These are phyloP conservation scores for Eucalyptus regnans DNA, from an alignment of 345 rosid genomes.

Conservation along the genomic window DNA sequence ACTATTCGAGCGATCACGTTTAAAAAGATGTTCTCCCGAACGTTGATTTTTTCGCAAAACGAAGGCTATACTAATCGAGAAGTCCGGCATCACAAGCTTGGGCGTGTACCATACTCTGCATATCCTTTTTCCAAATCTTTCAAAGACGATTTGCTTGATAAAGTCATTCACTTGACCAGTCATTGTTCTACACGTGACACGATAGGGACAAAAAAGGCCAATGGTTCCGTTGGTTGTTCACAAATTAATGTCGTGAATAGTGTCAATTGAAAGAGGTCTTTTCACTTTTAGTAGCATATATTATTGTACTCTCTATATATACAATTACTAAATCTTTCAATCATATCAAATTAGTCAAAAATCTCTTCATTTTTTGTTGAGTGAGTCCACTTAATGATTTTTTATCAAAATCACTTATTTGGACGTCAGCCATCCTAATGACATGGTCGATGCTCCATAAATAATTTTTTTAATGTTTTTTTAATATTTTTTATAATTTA, in stretches of 20 bases:
- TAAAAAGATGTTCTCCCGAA: too few relatives aligned
- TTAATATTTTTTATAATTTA: too few relatives aligned
- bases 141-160: neutral
- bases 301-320: neutral
- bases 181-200: neutral
- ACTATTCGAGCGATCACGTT: too few relatives aligned
- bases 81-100: neutral
- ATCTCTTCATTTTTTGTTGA: too few relatives aligned
- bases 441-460: accelerated
- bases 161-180: neutral
- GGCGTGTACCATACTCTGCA: neutral
- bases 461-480: too few relatives aligned
- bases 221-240: neutral
- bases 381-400: neutral
- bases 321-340: neutral
- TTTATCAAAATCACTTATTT: too few relatives aligned
- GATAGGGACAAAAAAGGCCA: neutral
- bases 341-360: too few relatives aligned
- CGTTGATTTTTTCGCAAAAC: too few relatives aligned
- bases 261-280: neutral
- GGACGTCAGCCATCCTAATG: accelerated
- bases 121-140: neutral
- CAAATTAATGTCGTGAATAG: neutral
- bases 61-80: too few relatives aligned
- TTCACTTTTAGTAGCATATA: neutral